These are phyloP conservation scores for Cladophialophora psammophila DNA, from an alignment of 2,329 filamentous ascomycete species.

Conservation along the genomic window DNA sequence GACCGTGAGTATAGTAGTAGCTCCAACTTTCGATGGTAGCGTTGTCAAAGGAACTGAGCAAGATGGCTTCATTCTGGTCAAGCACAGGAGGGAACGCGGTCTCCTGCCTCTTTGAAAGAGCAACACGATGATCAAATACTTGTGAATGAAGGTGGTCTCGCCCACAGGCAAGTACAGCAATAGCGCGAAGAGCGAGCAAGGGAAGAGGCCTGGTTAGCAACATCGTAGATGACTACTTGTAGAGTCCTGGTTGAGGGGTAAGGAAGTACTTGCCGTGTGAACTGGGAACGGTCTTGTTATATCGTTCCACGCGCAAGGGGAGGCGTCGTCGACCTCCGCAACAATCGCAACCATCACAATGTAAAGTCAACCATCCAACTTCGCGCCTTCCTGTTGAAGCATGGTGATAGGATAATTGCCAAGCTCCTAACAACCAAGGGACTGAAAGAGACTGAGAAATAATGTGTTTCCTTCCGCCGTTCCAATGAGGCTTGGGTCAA, in stretches of 20 bases:
- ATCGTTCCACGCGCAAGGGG: background rate
- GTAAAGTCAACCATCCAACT: background rate
- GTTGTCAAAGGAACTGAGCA: conserved; percentile 43
- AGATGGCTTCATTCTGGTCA: conserved; percentile 42
- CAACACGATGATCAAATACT: conserved; percentile 28
- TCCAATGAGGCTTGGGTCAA: too few species aligned
- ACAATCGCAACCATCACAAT: conserved; percentile 1
- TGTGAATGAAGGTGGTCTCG: conserved; percentile 10
- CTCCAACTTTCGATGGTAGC: conserved; percentile 43
- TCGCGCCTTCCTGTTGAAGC: conserved; percentile 9
- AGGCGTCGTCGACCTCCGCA: background rate
- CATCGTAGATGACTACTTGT: conserved; percentile 10
- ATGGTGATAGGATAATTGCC: conserved; percentile 1
- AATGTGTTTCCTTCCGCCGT: too few species aligned
- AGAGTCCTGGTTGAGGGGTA: background rate
- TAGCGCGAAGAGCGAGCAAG: conserved; percentile 31
- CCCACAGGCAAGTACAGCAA: conserved; percentile 33
- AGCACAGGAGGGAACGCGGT: conserved; percentile 40
- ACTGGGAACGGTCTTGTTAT: too few species aligned
- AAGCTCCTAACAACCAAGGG: background rate
- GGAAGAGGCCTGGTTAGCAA: conserved; percentile 23
- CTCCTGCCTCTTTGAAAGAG: conserved; percentile 39
- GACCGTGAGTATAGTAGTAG: conserved; percentile 44
- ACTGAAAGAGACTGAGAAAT: too few species aligned
- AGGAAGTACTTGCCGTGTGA: background rate